Percentiles rank a stretch among this genome's conserved stretches.
These are phyloP conservation scores for Endotrypanum monterogeii DNA, from an alignment of 208 protist species.

Conservation along the genomic window DNA sequence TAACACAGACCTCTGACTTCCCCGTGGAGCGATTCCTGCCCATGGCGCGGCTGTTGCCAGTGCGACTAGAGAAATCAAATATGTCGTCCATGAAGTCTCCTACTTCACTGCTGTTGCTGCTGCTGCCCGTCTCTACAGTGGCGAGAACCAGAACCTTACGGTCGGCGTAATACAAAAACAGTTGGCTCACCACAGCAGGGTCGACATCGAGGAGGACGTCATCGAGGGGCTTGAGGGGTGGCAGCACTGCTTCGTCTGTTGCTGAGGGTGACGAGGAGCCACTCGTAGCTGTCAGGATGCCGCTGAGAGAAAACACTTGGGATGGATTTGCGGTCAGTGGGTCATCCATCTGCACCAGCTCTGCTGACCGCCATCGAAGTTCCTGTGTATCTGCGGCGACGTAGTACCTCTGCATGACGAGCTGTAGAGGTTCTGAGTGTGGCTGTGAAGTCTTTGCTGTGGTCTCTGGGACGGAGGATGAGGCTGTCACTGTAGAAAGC, in stretches of 20 bases:
- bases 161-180: constrained; percentile 52
- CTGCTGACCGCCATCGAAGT: constrained; percentile 35
- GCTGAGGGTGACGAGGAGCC: not conserved
- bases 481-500: not conserved
- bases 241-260: constrained; percentile 4
- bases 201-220: constrained; percentile 27
- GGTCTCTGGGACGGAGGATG: not conserved
- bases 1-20: not conserved
- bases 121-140: constrained; percentile 30
- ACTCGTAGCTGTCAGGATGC: constrained; percentile 14
- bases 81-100: constrained; percentile 18
- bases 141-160: constrained; percentile 43
- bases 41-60: constrained; percentile 10
- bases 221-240: constrained; percentile 17
- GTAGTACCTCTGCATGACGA: constrained; percentile 45
- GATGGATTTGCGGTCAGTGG: constrained; percentile 33
- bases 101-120: constrained; percentile 5
- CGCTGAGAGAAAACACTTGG: constrained; percentile 38
- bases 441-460: not conserved
- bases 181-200: constrained; percentile 29
- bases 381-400: constrained; percentile 33
- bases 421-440: constrained; percentile 24
- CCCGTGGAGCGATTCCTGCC: constrained; percentile 5
- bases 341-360: constrained; percentile 39
- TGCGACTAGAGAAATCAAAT: constrained; percentile 25